A percentile compares a stretch with the other conserved stretches of the same genome.
phyloP scores from a whole-genome alignment of 2,329 filamentous ascomycete species.

The Beauveria medogensis region DNA sequence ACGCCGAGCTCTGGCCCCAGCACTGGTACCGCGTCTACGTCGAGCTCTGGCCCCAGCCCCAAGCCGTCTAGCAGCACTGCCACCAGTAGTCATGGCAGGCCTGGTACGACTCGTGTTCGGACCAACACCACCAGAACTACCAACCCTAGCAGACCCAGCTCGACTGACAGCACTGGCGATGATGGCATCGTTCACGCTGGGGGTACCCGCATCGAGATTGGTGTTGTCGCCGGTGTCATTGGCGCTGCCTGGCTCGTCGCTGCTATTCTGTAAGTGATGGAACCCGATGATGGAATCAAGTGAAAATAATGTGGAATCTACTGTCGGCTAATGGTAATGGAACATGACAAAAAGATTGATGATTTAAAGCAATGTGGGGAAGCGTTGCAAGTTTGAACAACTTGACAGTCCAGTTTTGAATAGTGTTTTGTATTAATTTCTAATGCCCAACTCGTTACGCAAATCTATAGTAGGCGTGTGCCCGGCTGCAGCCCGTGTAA shows the following conservation, averaged over 20 bases:
- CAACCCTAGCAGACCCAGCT: constrained; percentile 1
- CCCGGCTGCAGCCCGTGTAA: not conserved
- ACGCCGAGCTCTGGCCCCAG: not conserved
- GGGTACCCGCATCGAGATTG: constrained; percentile 21
- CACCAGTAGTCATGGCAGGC: too few species aligned
- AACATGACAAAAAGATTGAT: not conserved
- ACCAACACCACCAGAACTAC: not conserved
- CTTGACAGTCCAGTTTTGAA: not conserved
- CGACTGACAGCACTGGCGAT: not conserved
- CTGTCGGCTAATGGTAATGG: too few species aligned
- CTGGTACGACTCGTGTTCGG: not conserved
- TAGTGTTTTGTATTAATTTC: not conserved
- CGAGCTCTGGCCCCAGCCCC: not conserved
- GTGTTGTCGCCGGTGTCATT: constrained; percentile 19
- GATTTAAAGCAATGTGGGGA: not conserved
- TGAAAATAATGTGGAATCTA: not conserved
- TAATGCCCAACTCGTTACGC: not conserved
- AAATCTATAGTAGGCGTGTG: not conserved
- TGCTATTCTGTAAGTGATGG: constrained; percentile 14
- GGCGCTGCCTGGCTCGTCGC: constrained; percentile 17
- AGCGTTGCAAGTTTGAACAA: not conserved
- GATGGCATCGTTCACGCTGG: constrained; percentile 11
- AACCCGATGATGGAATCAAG: not conserved
- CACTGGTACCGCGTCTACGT: not conserved
- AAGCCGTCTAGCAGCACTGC: not conserved